These are phyloP conservation scores for Haplosporangium sp. DNA, from an alignment of 371 early-diverging fungal genomes.

Conservation along the genomic window DNA sequence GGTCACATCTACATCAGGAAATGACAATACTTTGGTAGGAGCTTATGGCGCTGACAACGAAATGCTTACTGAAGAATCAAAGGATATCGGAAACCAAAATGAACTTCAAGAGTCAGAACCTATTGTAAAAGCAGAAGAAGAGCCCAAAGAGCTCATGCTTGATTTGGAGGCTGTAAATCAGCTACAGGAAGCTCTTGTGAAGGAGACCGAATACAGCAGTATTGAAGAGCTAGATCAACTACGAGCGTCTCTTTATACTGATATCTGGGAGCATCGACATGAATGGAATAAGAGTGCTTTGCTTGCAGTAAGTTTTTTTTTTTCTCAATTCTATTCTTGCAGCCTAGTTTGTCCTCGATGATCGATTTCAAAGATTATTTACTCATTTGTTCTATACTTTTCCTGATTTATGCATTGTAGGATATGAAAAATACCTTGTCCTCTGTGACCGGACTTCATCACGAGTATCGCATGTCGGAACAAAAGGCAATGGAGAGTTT, in stretches of 20 bases:
- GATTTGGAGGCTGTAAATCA: slow-evolving; percentile 10
- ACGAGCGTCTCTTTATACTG: slow-evolving; percentile 35
- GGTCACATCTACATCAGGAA: neutral
- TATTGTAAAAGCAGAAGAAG: slow-evolving; percentile 9
- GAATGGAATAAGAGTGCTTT: slow-evolving; percentile 33
- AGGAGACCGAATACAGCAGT: slow-evolving; percentile 28
- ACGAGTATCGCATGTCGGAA: slow-evolving; percentile 23
- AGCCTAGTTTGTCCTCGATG: neutral
- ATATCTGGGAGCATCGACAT: slow-evolving; percentile 46
- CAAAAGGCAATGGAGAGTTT: slow-evolving; percentile 4
- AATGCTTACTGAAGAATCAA: neutral
- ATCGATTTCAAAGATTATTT: neutral
- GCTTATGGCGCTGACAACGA: neutral
- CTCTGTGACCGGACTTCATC: slow-evolving; percentile 19
- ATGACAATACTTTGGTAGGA: neutral
- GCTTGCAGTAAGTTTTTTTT: slow-evolving; percentile 23
- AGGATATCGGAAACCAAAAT: too few relatives aligned
- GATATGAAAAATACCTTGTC: slow-evolving; percentile 30
- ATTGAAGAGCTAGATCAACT: slow-evolving; percentile 53
- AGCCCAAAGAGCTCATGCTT: slow-evolving; percentile 13
- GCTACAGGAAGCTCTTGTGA: slow-evolving; percentile 15
- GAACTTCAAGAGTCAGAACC: neutral
- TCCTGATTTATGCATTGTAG: slow-evolving; percentile 7
- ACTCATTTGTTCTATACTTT: too few relatives aligned
- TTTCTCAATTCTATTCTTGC: too few relatives aligned